Base-by-base conservation (phyloP, 306 rosid species). In the Heteromeles arbutifolia region DNA sequence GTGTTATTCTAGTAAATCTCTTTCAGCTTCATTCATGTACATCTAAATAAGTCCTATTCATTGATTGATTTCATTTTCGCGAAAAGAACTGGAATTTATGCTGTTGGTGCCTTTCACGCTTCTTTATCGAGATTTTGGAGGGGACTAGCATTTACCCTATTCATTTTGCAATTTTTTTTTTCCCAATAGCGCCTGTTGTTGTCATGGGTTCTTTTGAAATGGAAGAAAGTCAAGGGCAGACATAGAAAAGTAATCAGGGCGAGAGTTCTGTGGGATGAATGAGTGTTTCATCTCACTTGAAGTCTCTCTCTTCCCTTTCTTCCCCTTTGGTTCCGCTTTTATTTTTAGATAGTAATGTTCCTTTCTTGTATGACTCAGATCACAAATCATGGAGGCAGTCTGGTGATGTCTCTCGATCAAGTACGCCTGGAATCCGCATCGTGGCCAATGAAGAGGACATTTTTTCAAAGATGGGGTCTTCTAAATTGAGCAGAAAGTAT, bases 381-480 rank as follows among this genome's bases (percentile, higher is more conserved):
- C 77, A 80, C 79, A 90, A 80, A 77, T 84, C 86, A 73, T 78
- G 74, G 75, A 80, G 85, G 71, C 88, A 81, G 78, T 83, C 81
- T 74, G 81, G 82, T 80, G 81, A 85, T 81, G 76, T 86, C 76
- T 90, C 88, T 26, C 89, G 92, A 79, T 82, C 90, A 75, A 86
- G 83, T 76, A 84, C 85, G 12, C 88, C 92, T 11, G 92, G 86
- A 59, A 82, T 83, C 69, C 52, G 67, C 61, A 50, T 69, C 25
- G 26, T 81, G 79, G 72, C 73, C 31, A 79, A 83, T 77, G 90
- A 87, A 72, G 92, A 89, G 73, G 97, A 90, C 77, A 74, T 88
- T 75, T 92, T 90, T 80, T 86, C 94, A 32, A 92, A 80, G 80
- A 73, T 85, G 86, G 96, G 90, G 68, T 83, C 91, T 10, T 83